Percentiles rank a stretch among this genome's conserved stretches.
Evolutionary conservation across 163 green algal genomes (phyloP).

Genomic region (Chlorella variabilis): DNA sequence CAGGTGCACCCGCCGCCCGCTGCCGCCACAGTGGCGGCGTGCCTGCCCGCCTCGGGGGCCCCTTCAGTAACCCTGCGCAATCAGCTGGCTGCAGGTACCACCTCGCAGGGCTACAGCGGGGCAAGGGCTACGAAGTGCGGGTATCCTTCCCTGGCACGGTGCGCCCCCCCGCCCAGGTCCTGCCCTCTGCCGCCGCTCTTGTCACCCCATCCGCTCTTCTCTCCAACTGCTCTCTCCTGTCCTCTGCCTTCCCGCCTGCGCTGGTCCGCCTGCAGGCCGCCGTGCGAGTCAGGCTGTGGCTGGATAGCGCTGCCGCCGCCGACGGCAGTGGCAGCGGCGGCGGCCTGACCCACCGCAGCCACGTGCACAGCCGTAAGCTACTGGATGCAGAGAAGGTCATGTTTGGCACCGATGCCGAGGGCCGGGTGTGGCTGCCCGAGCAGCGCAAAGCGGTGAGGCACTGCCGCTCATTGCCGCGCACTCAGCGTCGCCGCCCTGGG

Average conservation of each 20-base stretch:
- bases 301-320: background rate
- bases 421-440: background rate
- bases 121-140: slow-evolving; percentile 34
- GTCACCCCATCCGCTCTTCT: too few relatives aligned
- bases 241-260: too few relatives aligned
- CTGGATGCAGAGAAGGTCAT: slow-evolving; percentile 47
- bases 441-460: background rate
- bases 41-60: background rate
- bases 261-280: too few relatives aligned
- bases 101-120: background rate
- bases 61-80: background rate
- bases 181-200: too few relatives aligned
- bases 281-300: slow-evolving; percentile 12
- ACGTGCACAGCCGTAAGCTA: slow-evolving; percentile 9
- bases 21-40: background rate
- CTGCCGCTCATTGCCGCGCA: background rate
- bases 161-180: background rate
- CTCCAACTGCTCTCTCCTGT: too few relatives aligned
- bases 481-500: background rate
- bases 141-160: slow-evolving; percentile 40
- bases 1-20: background rate
- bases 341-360: background rate
- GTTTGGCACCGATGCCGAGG: slow-evolving; percentile 28
- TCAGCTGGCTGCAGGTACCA: slow-evolving; percentile 19
- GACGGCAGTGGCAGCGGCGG: too few relatives aligned